Conservation (phyloP, 2,329 filamentous ascomycete species). For the Ceratocystis papillata region DNA sequence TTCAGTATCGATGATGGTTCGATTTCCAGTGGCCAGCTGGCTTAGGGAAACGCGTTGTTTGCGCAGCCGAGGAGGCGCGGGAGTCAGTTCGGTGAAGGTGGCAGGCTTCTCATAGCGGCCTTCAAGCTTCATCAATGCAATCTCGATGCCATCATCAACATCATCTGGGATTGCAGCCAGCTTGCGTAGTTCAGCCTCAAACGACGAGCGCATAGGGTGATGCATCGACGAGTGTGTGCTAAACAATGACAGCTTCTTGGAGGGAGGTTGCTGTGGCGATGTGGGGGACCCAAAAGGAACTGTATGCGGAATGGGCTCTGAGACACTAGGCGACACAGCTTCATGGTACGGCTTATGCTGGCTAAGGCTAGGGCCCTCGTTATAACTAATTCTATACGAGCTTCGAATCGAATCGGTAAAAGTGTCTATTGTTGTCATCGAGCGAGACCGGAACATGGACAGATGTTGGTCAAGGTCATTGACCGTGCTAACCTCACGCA, state of each 20-base stretch:
- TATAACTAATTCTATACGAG: slow-evolving; percentile 38
- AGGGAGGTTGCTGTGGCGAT: slow-evolving; percentile 30
- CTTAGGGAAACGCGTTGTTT: slow-evolving; percentile 22
- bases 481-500: slow-evolving; percentile 57
- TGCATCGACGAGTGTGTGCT: slow-evolving; percentile 54
- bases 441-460: slow-evolving; percentile 33
- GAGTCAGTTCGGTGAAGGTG: slow-evolving; percentile 1
- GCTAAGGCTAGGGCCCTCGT: slow-evolving; percentile 26
- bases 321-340: slow-evolving; percentile 36
- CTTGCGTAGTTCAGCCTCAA: slow-evolving; percentile 78
- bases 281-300: slow-evolving; percentile 46
- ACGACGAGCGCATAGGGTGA: slow-evolving; percentile 55
- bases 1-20: slow-evolving; percentile 36
- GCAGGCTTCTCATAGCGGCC: slow-evolving; percentile 57
- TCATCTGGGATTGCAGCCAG: slow-evolving; percentile 84
- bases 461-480: slow-evolving; percentile 43
- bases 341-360: slow-evolving; percentile 32
- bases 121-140: slow-evolving; percentile 84
- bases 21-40: slow-evolving; percentile 29
- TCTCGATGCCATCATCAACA: slow-evolving; percentile 74
- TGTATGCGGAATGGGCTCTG: slow-evolving; percentile 34
- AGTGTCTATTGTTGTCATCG: slow-evolving; percentile 49
- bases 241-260: slow-evolving; percentile 42
- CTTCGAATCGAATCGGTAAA: slow-evolving; percentile 50
- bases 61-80: slow-evolving; percentile 17